phyloP scores from a whole-genome alignment of 1,284 basidiomycete genomes.

The Marasmius fiardii region DNA sequence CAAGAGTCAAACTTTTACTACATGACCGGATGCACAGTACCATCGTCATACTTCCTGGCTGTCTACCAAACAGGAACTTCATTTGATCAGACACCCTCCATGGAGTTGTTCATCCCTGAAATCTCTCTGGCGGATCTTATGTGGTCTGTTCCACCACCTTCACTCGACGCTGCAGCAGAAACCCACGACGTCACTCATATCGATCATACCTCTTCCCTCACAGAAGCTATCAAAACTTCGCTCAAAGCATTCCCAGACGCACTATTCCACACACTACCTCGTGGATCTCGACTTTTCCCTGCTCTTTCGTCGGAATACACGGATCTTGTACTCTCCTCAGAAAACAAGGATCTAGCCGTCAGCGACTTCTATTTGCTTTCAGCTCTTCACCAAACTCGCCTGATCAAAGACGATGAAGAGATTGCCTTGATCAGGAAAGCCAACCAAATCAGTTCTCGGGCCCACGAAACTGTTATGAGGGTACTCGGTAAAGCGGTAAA shows the following conservation, averaged over 20 bases:
- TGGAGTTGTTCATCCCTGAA: conserved; percentile 75
- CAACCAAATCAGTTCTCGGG: conserved; percentile 80
- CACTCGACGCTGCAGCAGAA: conserved; percentile 51
- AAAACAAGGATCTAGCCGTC: conserved; percentile 32
- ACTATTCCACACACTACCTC: conserved; percentile 62
- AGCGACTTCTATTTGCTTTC: conserved; percentile 62
- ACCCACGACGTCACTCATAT: conserved; percentile 60
- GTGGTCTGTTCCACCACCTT: conserved; percentile 86
- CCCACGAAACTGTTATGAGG: conserved; percentile 90
- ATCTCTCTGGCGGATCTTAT: conserved; percentile 70
- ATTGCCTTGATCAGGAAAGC: conserved; percentile 74
- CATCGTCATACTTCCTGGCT: conserved; percentile 67
- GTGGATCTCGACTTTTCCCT: conserved; percentile 54
- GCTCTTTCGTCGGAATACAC: conserved; percentile 38
- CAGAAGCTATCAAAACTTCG: conserved; percentile 46
- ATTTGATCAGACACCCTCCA: conserved; percentile 40
- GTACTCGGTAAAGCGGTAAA: conserved; percentile 75
- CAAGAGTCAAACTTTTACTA: conserved; percentile 89
- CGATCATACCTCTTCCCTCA: conserved; percentile 46
- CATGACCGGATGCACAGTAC: conserved; percentile 75
- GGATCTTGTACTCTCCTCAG: conserved; percentile 31
- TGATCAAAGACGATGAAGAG: conserved; percentile 76
- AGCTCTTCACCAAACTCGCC: conserved; percentile 74
- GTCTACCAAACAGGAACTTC: conserved; percentile 50
- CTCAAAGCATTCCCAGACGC: conserved; percentile 58